Evolutionary conservation across 2,329 filamentous ascomycete species (phyloP).

Genomic region (Diaporthe ampelina): DNA sequence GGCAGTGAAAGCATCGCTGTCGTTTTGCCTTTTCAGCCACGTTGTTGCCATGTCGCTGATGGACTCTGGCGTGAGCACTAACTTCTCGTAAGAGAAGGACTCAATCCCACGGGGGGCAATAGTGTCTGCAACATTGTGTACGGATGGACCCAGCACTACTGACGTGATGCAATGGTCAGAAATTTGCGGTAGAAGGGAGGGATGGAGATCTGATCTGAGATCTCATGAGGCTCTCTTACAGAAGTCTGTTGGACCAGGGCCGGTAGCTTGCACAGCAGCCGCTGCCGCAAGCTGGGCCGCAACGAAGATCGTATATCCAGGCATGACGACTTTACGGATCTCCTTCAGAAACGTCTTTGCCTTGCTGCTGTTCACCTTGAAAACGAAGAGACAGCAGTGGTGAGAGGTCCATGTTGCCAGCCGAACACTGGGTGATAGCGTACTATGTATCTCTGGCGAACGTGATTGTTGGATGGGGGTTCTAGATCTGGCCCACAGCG

Average conservation of each 20-base stretch:
- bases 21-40: not conserved
- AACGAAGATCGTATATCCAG: not conserved
- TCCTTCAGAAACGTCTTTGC: not conserved
- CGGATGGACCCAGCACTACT: not conserved
- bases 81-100: conserved; percentile 28
- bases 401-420: not conserved
- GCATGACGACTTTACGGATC: not conserved
- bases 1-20: not conserved
- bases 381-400: not conserved
- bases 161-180: not conserved
- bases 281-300: not conserved
- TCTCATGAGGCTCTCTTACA: not conserved
- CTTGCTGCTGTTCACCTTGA: not conserved
- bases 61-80: conserved; percentile 13
- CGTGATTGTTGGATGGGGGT: not conserved
- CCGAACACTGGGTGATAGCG: not conserved
- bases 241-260: not conserved
- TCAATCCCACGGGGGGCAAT: not conserved
- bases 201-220: no score
- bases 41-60: conserved; percentile 23
- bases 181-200: not conserved
- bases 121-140: not conserved
- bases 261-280: not conserved
- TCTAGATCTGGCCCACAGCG: not conserved
- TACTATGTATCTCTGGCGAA: not conserved